These are phyloP conservation scores for Huntiella decipiens DNA, from an alignment of 2,329 filamentous ascomycete genomes.

Conservation along the genomic window DNA sequence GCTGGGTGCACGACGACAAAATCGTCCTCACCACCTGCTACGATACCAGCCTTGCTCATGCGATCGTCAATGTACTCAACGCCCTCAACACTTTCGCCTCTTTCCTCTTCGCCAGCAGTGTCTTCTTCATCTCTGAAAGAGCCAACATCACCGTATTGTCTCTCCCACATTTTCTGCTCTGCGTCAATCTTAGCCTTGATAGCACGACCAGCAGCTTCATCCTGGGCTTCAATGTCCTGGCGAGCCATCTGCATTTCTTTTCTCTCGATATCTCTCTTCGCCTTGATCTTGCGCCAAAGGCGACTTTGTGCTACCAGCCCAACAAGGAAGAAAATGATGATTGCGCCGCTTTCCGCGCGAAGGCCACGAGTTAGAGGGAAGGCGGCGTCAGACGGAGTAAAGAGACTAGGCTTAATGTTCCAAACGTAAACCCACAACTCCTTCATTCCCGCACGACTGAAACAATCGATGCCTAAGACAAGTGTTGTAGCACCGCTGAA, in stretches of 20 bases:
- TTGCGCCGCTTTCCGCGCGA: constrained; percentile 62
- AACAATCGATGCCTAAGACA: constrained; percentile 77
- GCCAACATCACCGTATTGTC: constrained; percentile 41
- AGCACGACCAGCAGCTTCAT: constrained; percentile 50
- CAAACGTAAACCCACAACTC: constrained; percentile 94
- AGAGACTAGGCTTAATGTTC: constrained; percentile 60
- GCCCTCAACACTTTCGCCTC: no score
- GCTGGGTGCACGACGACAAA: constrained; percentile 4
- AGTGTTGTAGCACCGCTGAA: constrained; percentile 66
- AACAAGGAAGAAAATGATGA: constrained; percentile 52
- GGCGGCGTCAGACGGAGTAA: constrained; percentile 46
- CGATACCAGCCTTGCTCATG: background rate
- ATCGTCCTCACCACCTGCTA: background rate
- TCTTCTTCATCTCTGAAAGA: constrained; percentile 3
- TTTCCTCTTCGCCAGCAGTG: background rate
- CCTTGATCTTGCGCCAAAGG: constrained; percentile 64
- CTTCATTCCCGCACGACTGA: constrained; percentile 73
- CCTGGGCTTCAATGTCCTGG: constrained; percentile 39
- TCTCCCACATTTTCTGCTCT: constrained; percentile 57
- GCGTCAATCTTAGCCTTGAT: constrained; percentile 42
- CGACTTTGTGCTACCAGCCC: constrained; percentile 72
- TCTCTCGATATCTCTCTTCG: constrained; percentile 35
- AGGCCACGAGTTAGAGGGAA: constrained; percentile 81
- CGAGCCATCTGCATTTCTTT: constrained; percentile 30
- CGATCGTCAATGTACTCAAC: no score